Evolutionary conservation across 2,329 filamentous ascomycete genomes (phyloP).

Genomic region (Cercospora sp.): DNA sequence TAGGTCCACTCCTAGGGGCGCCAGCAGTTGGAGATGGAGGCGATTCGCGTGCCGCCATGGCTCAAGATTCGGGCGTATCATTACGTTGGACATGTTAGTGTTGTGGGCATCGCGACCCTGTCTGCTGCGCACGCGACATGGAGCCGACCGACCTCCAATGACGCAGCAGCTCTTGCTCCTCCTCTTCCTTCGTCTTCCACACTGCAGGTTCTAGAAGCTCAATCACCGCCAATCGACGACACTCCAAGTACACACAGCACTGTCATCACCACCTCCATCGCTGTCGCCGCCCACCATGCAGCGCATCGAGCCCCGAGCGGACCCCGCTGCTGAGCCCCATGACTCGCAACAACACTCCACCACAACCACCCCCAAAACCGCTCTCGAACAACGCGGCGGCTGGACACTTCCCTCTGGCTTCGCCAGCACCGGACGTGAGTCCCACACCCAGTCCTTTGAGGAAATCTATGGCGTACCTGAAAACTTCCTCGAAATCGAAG

Average conservation of each 20-base stretch:
- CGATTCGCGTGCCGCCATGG: neutral
- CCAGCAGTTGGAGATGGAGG: neutral
- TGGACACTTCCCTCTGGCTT: slow-evolving; percentile 35
- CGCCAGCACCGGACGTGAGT: slow-evolving; percentile 33
- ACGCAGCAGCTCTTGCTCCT: neutral
- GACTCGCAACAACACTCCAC: slow-evolving; percentile 6
- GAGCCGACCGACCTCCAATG: neutral
- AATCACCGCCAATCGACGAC: neutral
- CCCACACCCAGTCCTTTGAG: slow-evolving; percentile 77
- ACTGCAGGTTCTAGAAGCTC: neutral
- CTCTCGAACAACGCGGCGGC: slow-evolving; percentile 11
- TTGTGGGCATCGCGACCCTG: neutral
- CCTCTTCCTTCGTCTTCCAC: neutral
- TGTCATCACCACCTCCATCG: neutral
- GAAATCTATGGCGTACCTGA: slow-evolving; percentile 98
- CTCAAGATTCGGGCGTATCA: neutral
- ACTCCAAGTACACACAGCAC: neutral
- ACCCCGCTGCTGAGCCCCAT: slow-evolving; percentile 11
- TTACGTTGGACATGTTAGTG: neutral
- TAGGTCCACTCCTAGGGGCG: neutral
- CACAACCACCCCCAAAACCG: slow-evolving; percentile 7
- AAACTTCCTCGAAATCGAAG: slow-evolving; percentile 98
- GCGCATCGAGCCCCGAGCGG: slow-evolving; percentile 35
- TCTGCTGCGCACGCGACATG: neutral
- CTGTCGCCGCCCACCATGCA: slow-evolving; percentile 27